A percentile compares a stretch with the other conserved stretches of the same genome.
Conservation (phyloP, 2,329 filamentous ascomycete species). For the Beauveria varroae region DNA sequence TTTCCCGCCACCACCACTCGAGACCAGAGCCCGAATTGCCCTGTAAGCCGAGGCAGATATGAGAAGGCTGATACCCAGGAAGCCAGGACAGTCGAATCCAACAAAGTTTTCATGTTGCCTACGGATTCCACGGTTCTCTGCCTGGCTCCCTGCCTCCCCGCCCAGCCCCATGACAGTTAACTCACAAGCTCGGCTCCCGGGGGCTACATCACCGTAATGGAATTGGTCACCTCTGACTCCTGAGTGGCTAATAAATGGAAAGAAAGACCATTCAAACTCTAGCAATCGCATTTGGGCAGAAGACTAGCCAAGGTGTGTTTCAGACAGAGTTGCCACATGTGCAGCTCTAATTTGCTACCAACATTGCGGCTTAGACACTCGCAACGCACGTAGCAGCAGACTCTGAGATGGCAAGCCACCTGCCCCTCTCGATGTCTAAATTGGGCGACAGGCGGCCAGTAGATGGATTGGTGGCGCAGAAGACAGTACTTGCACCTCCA, state of each 20-base stretch:
- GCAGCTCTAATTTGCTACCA: neutral
- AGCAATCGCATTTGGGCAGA: neutral
- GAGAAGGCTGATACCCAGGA: neutral
- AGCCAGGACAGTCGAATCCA: neutral
- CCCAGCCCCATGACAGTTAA: neutral
- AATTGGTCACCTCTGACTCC: neutral
- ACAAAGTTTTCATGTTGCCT: neutral
- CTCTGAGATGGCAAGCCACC: neutral
- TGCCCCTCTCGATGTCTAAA: neutral
- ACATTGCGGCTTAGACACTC: neutral
- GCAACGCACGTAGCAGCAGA: too few relatives aligned
- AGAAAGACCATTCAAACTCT: neutral
- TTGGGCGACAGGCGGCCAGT: neutral
- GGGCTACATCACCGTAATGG: neutral
- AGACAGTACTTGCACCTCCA: neutral
- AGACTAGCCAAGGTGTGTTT: neutral
- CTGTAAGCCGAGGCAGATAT: neutral
- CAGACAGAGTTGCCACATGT: neutral
- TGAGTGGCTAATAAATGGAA: neutral
- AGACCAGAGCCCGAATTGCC: neutral
- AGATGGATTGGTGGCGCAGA: neutral
- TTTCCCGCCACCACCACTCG: neutral
- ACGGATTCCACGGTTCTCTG: neutral
- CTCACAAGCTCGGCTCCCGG: neutral
- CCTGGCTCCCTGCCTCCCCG: neutral